Base-by-base conservation (phyloP, 2,329 filamentous ascomycete genomes). In the Myriosclerotinia scirpicola region DNA sequence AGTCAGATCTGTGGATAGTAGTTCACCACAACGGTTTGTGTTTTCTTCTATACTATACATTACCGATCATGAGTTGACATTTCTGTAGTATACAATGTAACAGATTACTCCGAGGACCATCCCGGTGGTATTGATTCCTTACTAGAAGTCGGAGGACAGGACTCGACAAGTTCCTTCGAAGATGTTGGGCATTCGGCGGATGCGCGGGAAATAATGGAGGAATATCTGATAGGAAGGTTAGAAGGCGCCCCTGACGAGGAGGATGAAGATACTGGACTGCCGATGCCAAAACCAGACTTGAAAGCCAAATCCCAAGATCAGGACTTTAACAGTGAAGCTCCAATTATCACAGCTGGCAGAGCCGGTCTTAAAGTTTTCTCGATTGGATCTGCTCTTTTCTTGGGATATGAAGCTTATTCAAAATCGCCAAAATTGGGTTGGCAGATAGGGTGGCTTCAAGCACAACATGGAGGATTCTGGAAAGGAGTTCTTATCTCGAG, bases 161-260 rank as follows among this genome's bases (percentile, higher is more conserved):
- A 95, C 78, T 88, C 89, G 58, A 91, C 89, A 54, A 88, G 91
- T 76, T 89, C 87, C 53, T 95, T 93, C 74, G 91, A 95, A 79
- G 90, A 93, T 74, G 90, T 92, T 48, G 91, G 91, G 54, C 92
- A 96, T 81, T 92, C 89, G 92, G 77, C 52, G 14, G 69, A 70
- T 61, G 64, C 69, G 22, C 38, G 68, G 59, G 69, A 69, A 60
- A 66, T 53, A 9, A 61, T 71, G 68, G 66, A 68, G 44, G 20
- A 22, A 26, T 54, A 68, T 38, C 22, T 69, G 17, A 53, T 70
- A 38, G 67, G 69, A 14, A 63, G 63, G n/a, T 12, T 68, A 15
- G 66, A 69, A 60, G 66, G 68, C 2, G 62, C 65, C 12, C 40
- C 65, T 7, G 65, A 65, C 9, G 55, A 67, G 50, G 65, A 67